A percentile compares a stretch with the other conserved stretches of the same genome.
phyloP scores from a whole-genome alignment of 2,329 filamentous ascomycete species.

The Microcera coccophila region DNA sequence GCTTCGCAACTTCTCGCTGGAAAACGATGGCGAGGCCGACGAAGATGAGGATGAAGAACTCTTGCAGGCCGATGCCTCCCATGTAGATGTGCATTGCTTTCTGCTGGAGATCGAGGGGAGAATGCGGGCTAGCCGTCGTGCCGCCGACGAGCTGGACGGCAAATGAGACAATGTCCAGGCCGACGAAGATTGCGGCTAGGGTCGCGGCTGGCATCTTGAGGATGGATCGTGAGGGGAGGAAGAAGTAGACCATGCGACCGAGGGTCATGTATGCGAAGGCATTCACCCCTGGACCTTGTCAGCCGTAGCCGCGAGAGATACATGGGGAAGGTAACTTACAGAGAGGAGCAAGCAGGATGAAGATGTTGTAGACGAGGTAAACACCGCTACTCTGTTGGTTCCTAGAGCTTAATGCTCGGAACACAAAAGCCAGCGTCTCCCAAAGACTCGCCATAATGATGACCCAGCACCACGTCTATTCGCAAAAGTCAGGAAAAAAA shows the following conservation, averaged over 20 bases:
- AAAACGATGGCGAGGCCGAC: slow-evolving; percentile 30
- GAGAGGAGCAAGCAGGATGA: slow-evolving; percentile 20
- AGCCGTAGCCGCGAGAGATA: background rate
- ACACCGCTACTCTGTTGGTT: slow-evolving; percentile 16
- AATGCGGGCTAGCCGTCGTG: slow-evolving; percentile 23
- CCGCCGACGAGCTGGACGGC: slow-evolving; percentile 35
- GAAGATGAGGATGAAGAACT: slow-evolving; percentile 49
- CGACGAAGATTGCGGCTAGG: slow-evolving; percentile 38
- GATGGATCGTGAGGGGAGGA: slow-evolving; percentile 35
- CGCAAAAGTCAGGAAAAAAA: slow-evolving; percentile 6
- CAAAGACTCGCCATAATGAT: slow-evolving; percentile 35
- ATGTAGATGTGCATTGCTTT: slow-evolving; percentile 46
- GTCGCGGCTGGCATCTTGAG: slow-evolving; percentile 34
- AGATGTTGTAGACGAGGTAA: slow-evolving; percentile 21
- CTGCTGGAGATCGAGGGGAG: slow-evolving; percentile 25
- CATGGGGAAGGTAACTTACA: slow-evolving; percentile 6
- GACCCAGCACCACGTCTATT: slow-evolving; percentile 33
- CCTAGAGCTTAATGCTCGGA: slow-evolving; percentile 19
- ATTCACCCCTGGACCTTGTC: slow-evolving; percentile 36
- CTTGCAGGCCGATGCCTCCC: slow-evolving; percentile 50
- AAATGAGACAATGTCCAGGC: slow-evolving; percentile 37
- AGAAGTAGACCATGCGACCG: slow-evolving; percentile 44
- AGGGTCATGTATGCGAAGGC: slow-evolving; percentile 46
- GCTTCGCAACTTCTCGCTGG: slow-evolving; percentile 9
- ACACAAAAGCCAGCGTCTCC: slow-evolving; percentile 21